Evolutionary conservation across 768 basidiomycete species (phyloP).

Genomic region (Amyloporia xantha): DNA sequence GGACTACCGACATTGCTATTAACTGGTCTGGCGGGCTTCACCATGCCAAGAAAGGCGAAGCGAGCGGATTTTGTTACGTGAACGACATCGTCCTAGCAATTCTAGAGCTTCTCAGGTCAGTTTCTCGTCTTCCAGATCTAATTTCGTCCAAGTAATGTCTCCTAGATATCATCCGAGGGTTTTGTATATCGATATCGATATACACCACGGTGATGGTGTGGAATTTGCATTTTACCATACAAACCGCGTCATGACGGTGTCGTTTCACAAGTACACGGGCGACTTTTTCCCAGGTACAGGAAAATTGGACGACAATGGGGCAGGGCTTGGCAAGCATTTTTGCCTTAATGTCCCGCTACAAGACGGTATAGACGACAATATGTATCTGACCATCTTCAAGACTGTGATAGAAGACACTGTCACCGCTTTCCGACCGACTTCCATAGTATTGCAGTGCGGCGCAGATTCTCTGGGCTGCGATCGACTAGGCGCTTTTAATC

Average conservation of each 20-base stretch:
- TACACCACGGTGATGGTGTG: constrained; percentile 97
- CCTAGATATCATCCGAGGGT: constrained; percentile 86
- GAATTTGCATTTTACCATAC: constrained; percentile 97
- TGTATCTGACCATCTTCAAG: constrained; percentile 94
- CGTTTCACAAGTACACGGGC: constrained; percentile 98
- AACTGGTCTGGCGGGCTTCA: constrained; percentile 99
- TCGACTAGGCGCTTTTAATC: constrained; percentile 92
- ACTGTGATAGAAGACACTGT: constrained; percentile 94
- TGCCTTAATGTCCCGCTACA: constrained; percentile 90
- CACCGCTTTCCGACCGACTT: constrained; percentile 75
- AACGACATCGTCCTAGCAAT: constrained; percentile 97
- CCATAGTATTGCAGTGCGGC: constrained; percentile 95
- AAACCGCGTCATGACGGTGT: constrained; percentile 97
- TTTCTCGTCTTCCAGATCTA: too few species aligned
- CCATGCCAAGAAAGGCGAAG: constrained; percentile 96
- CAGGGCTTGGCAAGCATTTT: constrained; percentile 88
- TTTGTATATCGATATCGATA: constrained; percentile 97
- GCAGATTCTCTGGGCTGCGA: constrained; percentile 96
- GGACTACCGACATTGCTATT: constrained; percentile 91
- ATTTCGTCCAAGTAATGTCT: too few species aligned
- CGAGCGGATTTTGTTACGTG: constrained; percentile 97
- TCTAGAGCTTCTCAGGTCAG: constrained; percentile 66
- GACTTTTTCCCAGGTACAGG: constrained; percentile 99
- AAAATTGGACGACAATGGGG: constrained; percentile 88
- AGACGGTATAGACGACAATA: constrained; percentile 96